Base-by-base conservation (phyloP, 441 rosid species). In the Corymbia citriodora region DNA sequence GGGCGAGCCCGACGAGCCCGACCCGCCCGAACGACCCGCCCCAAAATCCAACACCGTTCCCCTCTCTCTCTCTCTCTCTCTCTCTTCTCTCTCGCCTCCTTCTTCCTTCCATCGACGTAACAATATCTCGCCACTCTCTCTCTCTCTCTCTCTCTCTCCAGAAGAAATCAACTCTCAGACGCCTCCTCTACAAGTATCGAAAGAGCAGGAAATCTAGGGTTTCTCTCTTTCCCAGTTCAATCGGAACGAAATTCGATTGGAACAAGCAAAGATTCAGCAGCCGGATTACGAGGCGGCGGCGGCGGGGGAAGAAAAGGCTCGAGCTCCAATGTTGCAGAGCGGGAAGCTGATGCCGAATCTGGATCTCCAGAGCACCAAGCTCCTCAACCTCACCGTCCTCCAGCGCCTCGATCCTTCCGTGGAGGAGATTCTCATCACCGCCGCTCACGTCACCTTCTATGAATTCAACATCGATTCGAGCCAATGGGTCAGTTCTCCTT, bases 391-490 rank as follows among this genome's bases (percentile, higher is more conserved):
- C 89, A 97, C 97, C 2, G 99, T 98, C 88, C 99, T 98, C 89
- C 98, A 96, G 90, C 95, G 99, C 93, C 96, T 96, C 89, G 99
- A 98, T 88, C 98, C 99, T 15, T 95, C 93, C 90, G 96, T 97
- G 36, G 98, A 96, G 89, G 98, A 98, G 92, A 98, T 98, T 90
- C 97, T 98, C 59, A 96, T 98, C 94, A 98, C 99, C 10, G 99
- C 98, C 29, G 99, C 98, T 88, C 99, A 97, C 91, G 99, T 98
- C 91, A 97, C 99, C 87, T 95, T 98, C 94, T 98, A 98, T 92
- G 97, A 98, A 94, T 98, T 98, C 96, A 96, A 98, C 91, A 93
- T 96, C 92, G 97, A 98, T 50, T 96, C 93, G 89, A 95, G 95
- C 94, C 97, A 95, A 94, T 98, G 99, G 99, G 99, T 97, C n/a